These are phyloP conservation scores for Magnusiomyces tetraspermus DNA, from an alignment of 1,139 yeast species.

Conservation along the genomic window DNA sequence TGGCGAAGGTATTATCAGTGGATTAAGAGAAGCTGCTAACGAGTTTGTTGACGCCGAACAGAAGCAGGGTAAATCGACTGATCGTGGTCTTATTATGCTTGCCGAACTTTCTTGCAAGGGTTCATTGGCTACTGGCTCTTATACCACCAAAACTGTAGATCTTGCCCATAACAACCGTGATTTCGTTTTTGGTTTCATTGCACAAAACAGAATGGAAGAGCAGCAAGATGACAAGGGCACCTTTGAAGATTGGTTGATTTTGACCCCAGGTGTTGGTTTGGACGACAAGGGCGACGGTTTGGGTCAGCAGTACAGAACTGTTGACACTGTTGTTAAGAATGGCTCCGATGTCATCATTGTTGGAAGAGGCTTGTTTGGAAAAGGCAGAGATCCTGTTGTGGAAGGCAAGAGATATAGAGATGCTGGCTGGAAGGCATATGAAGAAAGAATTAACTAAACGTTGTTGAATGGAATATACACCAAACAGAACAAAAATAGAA, in stretches of 20 bases:
- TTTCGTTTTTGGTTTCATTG: conserved; percentile 94
- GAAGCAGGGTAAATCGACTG: conserved; percentile 17
- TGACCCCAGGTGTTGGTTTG: conserved; percentile 98
- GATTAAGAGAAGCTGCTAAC: conserved; percentile 71
- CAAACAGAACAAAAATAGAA: too few species aligned
- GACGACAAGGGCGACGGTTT: conserved; percentile 95
- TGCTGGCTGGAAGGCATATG: conserved; percentile 92
- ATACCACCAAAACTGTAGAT: conserved; percentile 76
- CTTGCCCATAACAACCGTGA: conserved; percentile 81
- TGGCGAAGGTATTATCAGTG: conserved; percentile 86
- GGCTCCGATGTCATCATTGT: conserved; percentile 95
- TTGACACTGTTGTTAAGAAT: conserved; percentile 64
- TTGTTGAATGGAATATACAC: too few species aligned
- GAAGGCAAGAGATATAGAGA: conserved; percentile 84
- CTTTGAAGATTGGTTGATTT: conserved; percentile 76
- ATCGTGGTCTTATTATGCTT: conserved; percentile 81
- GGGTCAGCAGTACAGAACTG: conserved; percentile 96
- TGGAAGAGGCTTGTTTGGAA: conserved; percentile 94
- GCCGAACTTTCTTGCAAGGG: conserved; percentile 95
- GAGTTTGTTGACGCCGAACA: conserved; percentile 51
- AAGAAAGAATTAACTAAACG: background rate
- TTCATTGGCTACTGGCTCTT: conserved; percentile 84
- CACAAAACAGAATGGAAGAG: conserved; percentile 83
- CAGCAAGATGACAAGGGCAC: conserved; percentile 21
- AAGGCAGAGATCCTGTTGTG: conserved; percentile 79